Conservation (phyloP, 257 asterid species). For the Jacaranda mimosifolia region DNA sequence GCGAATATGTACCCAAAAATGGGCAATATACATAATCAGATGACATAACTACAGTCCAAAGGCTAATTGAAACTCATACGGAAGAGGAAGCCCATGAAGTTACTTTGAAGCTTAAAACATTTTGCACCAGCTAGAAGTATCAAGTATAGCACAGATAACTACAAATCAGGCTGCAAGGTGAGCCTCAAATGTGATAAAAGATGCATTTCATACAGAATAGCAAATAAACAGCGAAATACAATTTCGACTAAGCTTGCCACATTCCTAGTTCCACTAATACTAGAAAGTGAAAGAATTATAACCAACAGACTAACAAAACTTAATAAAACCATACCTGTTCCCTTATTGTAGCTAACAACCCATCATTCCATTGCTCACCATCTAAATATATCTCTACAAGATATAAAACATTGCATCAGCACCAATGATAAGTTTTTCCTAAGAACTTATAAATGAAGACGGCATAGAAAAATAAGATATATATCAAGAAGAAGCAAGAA, state of each 20-base stretch:
- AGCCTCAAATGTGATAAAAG: neutral
- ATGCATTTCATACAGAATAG: neutral
- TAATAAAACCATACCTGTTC: slow-evolving; percentile 77
- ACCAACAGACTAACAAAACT: slow-evolving; percentile 8
- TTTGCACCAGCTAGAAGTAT: neutral
- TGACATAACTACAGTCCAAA: no score
- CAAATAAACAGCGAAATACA: neutral
- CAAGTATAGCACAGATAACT: neutral
- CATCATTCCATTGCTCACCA: slow-evolving; percentile 99
- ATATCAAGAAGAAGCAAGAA: slow-evolving; percentile 9
- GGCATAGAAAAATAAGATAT: slow-evolving; percentile 23
- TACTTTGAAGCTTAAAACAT: no score
- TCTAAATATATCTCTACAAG: slow-evolving; percentile 84
- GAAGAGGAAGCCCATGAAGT: no score
- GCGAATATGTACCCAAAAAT: no score
- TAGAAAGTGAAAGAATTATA: slow-evolving; percentile 31
- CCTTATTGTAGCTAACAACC: slow-evolving; percentile 89
- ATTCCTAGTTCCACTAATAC: slow-evolving; percentile 1
- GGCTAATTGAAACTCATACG: no score
- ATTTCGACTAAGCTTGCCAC: neutral
- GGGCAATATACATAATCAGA: no score
- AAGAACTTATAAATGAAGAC: slow-evolving; percentile 12
- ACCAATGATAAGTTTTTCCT: slow-evolving; percentile 3
- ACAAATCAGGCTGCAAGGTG: neutral
- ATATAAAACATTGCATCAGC: slow-evolving; percentile 38